These are phyloP conservation scores for Crithidia bombi DNA, from an alignment of 208 protist species.

Conservation along the genomic window DNA sequence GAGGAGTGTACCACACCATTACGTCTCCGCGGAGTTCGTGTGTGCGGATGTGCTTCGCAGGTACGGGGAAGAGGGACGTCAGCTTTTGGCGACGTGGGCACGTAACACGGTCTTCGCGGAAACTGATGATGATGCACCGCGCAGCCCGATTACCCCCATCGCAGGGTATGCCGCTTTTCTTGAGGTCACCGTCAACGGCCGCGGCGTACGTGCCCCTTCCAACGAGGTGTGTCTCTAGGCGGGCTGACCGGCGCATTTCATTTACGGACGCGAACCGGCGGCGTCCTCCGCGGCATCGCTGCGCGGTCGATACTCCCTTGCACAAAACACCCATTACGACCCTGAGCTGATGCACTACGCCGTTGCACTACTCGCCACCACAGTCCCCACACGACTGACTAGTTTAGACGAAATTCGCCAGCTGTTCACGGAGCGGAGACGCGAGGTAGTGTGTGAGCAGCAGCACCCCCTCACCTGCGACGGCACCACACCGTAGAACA, in stretches of 20 bases:
- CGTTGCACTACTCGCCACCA: conserved; percentile 1
- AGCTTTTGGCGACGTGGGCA: conserved; percentile 8
- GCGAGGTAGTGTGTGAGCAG: not conserved
- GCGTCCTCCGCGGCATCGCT: not conserved
- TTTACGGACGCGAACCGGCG: not conserved
- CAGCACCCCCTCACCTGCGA: not conserved
- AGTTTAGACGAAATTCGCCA: not conserved
- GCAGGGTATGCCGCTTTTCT: not conserved
- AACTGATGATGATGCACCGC: not conserved
- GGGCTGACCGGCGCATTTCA: conserved; percentile 19
- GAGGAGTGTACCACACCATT: conserved; percentile 23
- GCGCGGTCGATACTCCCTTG: conserved; percentile 1
- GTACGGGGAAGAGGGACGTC: not conserved
- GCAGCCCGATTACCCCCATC: too few species aligned
- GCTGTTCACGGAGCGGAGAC: not conserved
- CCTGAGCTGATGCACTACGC: conserved; percentile 14
- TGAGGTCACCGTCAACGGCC: conserved; percentile 9
- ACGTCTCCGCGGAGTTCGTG: conserved; percentile 6
- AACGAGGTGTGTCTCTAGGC: conserved; percentile 19
- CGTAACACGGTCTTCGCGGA: not conserved
- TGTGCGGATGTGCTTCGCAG: not conserved
- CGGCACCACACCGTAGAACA: too few species aligned
- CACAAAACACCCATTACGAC: not conserved
- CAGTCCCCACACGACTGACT: not conserved
- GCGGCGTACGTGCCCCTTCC: conserved; percentile 13